Evolutionary conservation across 1,284 basidiomycete genomes (phyloP).

Genomic region (Leccinum fuscescens): DNA sequence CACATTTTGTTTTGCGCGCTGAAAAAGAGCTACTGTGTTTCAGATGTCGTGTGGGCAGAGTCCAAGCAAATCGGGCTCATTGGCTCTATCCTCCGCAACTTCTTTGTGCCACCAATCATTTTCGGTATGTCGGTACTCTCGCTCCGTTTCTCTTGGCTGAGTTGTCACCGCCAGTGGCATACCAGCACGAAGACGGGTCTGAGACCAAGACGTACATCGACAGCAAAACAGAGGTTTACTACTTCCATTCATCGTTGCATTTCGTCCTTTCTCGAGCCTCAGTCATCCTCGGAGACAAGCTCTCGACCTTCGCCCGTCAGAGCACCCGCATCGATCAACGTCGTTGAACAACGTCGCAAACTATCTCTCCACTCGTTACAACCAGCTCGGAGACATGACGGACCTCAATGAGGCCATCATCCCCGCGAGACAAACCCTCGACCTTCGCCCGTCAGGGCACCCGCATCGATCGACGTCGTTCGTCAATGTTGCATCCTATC

Average conservation of each 20-base stretch:
- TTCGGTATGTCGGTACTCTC: slow-evolving; percentile 47
- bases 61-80: slow-evolving; percentile 68
- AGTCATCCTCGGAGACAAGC: too few species aligned
- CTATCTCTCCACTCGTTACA: too few species aligned
- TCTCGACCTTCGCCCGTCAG: too few species aligned
- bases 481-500: too few species aligned
- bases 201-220: slow-evolving; percentile 71
- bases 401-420: too few species aligned
- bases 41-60: slow-evolving; percentile 66
- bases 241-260: slow-evolving; percentile 64
- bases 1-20: not conserved
- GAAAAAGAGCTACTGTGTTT: not conserved
- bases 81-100: slow-evolving; percentile 70
- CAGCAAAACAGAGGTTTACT: slow-evolving; percentile 74
- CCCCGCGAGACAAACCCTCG: too few species aligned
- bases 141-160: not conserved
- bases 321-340: too few species aligned
- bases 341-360: too few species aligned
- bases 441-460: too few species aligned
- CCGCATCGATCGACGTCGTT: too few species aligned
- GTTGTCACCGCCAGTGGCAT: slow-evolving; percentile 18
- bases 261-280: not conserved
- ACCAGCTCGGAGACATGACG: too few species aligned
- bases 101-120: slow-evolving; percentile 72
- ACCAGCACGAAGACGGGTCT: slow-evolving; percentile 52